Evolutionary conservation across 495 filamentous ascomycete species (phyloP), one percentile per base, ranked within the genome.

Genomic region (Penicillium paradoxum): DNA sequence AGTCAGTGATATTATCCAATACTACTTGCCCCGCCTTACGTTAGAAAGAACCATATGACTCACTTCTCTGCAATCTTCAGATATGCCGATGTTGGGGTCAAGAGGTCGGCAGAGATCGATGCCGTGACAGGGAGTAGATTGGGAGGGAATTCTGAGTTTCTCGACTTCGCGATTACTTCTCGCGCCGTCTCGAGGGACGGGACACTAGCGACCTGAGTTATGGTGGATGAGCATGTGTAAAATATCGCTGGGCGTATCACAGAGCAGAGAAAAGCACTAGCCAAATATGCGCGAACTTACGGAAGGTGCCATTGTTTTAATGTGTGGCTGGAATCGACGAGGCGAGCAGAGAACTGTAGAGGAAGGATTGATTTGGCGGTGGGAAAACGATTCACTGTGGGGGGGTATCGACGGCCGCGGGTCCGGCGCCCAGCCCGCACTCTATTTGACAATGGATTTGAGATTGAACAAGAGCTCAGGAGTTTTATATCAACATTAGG

Each of bases 71-170:
- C 76, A 58, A 97, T 76, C 69, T 95, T 97, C 44, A 97, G 74
- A 65, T 97, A 98, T 58, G 92, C 93, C 39, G 86, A 77, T 15
- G 89, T 90, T 9, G 93, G 93, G 7, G 92, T 98, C 62, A 97
- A 76, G 30, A 96, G 83, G 68, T 96, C 95, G 58, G 90, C 90
- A 2, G 91, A 80, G 45, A 97, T 88, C 36, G 91, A 85, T 33
- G 89, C 84, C 65, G 86, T 92, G 39, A 98, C 61, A 0, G 93
- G 91, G 8, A 97, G 80, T 25, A 95, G 78, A 58, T 96, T 97
- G 30, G 93, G 85, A 32, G 86, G 63, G 56, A 79, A 83, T 51
- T 75, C 59, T 36, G 74, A 67, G 56, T 68, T 67, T 62, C 66
- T 66, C 7, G 77, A 75, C 32, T 72, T 65, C 8, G 73, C 63